Evolutionary conservation across 1,284 basidiomycete genomes (phyloP), one percentile per base, ranked within the genome.

Genomic region (Tilletia caries): DNA sequence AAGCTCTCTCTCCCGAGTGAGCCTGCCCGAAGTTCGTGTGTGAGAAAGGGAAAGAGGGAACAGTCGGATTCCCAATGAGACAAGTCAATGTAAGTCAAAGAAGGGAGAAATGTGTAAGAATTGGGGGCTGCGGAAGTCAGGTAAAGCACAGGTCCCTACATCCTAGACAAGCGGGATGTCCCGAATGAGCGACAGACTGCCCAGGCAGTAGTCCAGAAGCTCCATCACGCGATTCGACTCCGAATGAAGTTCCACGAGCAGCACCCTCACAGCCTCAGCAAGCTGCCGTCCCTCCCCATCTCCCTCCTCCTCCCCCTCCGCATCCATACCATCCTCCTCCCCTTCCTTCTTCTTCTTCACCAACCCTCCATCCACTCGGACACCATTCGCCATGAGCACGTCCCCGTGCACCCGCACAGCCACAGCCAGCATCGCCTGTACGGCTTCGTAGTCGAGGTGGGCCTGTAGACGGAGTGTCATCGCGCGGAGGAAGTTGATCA

Each of bases 391-490:
- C 41, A 93, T 86, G 37, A 97, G 85, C 0, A 90, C 85, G 70
- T 98, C 94, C 0, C 90, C 90, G 80, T 98, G 95, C 68, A 93
- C 87, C 23, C 88, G 88, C 29, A 98, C 85, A 83, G 96, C 92
- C 1, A 95, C 91, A 71, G 88, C 89, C 75, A 95, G 87, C 82
- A 95, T 87, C 0, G 94, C 89, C 84, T 98, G 94, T 1, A 97
- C 91, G 10, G 93, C 94, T 84, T 99, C 95, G 80, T 95, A 98
- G 84, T 99, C 95, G 65, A 89, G 88, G 77, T 91, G 91, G 20
- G 91, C 91, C 52, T 84, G 84, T 29, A 98, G 86, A 2, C 95
- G 89, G 67, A 86, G 87, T 2, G 87, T 87, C 23, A 98, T 86
- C 0, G 92, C 91, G 68, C 86, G 85, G 46, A 96, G 84, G 85